These are phyloP conservation scores for Marasmius tenuissimus DNA, from an alignment of 1,284 basidiomycete genomes.

Conservation along the genomic window DNA sequence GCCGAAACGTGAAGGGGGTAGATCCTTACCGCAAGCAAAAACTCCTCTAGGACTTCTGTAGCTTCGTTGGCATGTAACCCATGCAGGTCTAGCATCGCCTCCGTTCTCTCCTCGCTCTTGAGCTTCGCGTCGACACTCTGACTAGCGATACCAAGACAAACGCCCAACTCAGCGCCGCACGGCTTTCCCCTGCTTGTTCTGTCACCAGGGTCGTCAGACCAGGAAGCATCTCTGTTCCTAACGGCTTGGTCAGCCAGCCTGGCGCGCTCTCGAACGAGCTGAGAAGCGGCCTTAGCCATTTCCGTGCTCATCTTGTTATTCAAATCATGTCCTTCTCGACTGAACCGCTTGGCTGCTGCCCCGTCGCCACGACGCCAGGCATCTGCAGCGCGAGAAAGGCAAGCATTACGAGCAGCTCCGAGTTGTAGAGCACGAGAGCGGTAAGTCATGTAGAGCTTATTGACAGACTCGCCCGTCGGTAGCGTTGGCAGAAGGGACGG, in stretches of 20 bases:
- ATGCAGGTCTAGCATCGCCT: conserved; percentile 81
- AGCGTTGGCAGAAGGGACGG: conserved; percentile 88
- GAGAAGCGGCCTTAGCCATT: conserved; percentile 77
- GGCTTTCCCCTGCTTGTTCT: conserved; percentile 72
- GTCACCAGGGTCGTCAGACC: conserved; percentile 86
- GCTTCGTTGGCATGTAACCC: conserved; percentile 91
- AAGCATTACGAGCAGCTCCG: conserved; percentile 91
- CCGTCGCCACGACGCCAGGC: conserved; percentile 95
- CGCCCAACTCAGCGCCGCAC: conserved; percentile 82
- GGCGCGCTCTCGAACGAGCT: conserved; percentile 81
- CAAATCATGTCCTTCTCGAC: conserved; percentile 88
- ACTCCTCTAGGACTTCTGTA: conserved; percentile 88
- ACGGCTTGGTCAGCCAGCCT: conserved; percentile 77
- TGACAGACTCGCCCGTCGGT: conserved; percentile 78
- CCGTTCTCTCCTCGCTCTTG: conserved; percentile 81
- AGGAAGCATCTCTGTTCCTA: conserved; percentile 61
- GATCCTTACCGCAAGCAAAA: conserved; percentile 78
- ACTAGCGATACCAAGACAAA: conserved; percentile 81
- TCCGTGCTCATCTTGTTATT: conserved; percentile 88
- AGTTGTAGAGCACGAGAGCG: conserved; percentile 85
- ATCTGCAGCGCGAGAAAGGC: conserved; percentile 92
- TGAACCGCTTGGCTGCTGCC: conserved; percentile 91
- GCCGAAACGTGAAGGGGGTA: conserved; percentile 1
- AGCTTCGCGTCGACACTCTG: conserved; percentile 51
- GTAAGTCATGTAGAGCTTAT: conserved; percentile 84